Conservation (phyloP, 2,329 filamentous ascomycete genomes). For the Chalara sp. region DNA sequence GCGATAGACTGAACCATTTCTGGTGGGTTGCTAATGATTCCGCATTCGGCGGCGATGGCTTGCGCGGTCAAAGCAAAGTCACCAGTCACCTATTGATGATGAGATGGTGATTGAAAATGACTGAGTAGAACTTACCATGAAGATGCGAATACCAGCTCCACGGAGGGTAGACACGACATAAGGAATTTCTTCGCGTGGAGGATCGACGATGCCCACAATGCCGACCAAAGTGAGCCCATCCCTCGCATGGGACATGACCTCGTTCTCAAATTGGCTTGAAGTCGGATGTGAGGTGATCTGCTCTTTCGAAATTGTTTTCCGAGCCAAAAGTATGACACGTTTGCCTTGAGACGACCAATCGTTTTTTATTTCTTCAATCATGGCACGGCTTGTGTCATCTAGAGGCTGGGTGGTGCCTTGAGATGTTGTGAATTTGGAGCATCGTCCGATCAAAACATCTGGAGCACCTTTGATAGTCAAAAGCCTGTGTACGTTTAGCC, state of each 20-base stretch:
- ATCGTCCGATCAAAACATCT: constrained; percentile 62
- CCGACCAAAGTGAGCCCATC: constrained; percentile 55
- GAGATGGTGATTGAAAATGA: neutral
- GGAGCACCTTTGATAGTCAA: constrained; percentile 76
- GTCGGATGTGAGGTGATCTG: constrained; percentile 33
- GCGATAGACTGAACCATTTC: constrained; percentile 45
- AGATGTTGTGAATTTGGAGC: constrained; percentile 47
- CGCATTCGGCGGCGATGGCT: constrained; percentile 65
- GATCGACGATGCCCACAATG: constrained; percentile 52
- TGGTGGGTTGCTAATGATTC: constrained; percentile 50
- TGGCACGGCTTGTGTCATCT: constrained; percentile 34
- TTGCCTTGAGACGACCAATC: constrained; percentile 62
- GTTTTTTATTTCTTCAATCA: constrained; percentile 56
- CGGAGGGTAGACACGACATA: constrained; percentile 55
- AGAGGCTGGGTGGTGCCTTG: constrained; percentile 48
- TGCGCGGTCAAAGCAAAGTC: constrained; percentile 71
- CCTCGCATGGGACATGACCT: constrained; percentile 46
- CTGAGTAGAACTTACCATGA: constrained; percentile 50
- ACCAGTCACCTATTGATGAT: constrained; percentile 42
- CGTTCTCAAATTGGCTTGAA: constrained; percentile 47
- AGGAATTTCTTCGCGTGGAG: constrained; percentile 52
- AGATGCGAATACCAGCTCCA: constrained; percentile 65
- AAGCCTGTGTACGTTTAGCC: constrained; percentile 28
- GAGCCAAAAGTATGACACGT: constrained; percentile 59
- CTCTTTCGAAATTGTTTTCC: constrained; percentile 44